Base-by-base conservation (phyloP, 306 rosid genomes). In the Ceratonia siliqua region DNA sequence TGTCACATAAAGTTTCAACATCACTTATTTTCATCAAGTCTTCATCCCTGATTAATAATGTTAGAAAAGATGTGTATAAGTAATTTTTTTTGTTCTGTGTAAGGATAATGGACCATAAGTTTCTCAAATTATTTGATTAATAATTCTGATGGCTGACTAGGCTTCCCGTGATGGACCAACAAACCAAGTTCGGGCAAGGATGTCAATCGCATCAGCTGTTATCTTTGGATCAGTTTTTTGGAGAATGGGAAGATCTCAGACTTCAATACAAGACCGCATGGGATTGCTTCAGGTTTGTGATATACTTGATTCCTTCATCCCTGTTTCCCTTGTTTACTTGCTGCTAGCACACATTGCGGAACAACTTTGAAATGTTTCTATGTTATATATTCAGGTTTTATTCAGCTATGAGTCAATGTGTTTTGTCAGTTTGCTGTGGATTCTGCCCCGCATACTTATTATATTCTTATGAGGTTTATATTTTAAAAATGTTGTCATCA, bases 141-240 rank as follows among this genome's bases (percentile, higher is more conserved):
- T 38, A 25, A 45, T 68, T 81, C 63, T 75, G 28, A 70, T 78
- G 80, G 72, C 56, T 81, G 76, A 21, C 41, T 79, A 91, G 98
- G 97, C 97, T 84, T 94, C 96, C 42, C 97, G 97, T 42, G 97
- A 94, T 75, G 90, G 90, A 73, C 87, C 98, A 38, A 94, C 98
- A 68, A 94, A 94, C 81, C 90, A 86, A 87, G 98, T 94, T 82
- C 90, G 98, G 70, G 86, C 98, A 57, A 86, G 97, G 82, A 94
- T 94, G 98, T 94, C 98, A 38, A 62, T 94, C 57, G 98, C 96
- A 36, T 94, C 98, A 57, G 98, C 97, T 28, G 42, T 94, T 58
- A 94, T 94, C 79, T 94, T 94, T 84, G 98, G 96, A n/a, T 94
- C 98, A 41, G 97, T 94, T 24, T 94, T 94, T 79, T 94, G 98